phyloP scores from a whole-genome alignment of 2,329 filamentous ascomycete genomes.

The Colletotrichum tofieldiae region DNA sequence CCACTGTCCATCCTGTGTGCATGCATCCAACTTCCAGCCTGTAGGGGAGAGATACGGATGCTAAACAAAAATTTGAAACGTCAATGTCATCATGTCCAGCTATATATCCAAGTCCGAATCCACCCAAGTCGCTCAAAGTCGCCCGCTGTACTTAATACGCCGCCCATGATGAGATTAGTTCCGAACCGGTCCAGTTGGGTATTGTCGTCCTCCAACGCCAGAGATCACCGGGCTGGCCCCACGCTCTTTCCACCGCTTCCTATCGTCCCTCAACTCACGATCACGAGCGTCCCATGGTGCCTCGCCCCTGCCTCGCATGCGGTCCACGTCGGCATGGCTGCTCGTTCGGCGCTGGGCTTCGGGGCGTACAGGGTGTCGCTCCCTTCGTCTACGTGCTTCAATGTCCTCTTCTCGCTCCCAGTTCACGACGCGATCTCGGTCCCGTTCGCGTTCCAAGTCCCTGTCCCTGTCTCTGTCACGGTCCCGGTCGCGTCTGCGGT shows the following conservation, averaged over 20 bases:
- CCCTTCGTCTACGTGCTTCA: constrained; percentile 51
- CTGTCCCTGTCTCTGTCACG: constrained; percentile 50
- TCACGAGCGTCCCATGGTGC: constrained; percentile 40
- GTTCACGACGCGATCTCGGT: constrained; percentile 52
- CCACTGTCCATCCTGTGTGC: constrained; percentile 20
- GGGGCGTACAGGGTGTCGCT: constrained; percentile 56
- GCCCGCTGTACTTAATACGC: constrained; percentile 14
- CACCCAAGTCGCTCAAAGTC: constrained; percentile 15
- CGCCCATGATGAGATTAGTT: constrained; percentile 22
- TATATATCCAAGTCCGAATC: neutral
- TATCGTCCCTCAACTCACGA: constrained; percentile 42
- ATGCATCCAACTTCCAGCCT: constrained; percentile 9
- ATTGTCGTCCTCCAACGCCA: constrained; percentile 43
- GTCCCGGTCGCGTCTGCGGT: constrained; percentile 45
- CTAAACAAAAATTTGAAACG: constrained; percentile 24
- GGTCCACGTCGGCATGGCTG: constrained; percentile 66
- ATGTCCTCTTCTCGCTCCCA: constrained; percentile 53
- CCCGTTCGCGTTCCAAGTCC: constrained; percentile 52
- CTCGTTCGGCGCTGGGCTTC: constrained; percentile 62
- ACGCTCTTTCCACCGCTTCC: constrained; percentile 42
- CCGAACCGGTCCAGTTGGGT: constrained; percentile 42
- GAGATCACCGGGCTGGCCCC: constrained; percentile 38
- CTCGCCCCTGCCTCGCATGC: constrained; percentile 45
- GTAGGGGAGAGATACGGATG: neutral
- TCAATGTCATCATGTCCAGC: constrained; percentile 2